phyloP scores from a whole-genome alignment of 495 filamentous ascomycete species.

The Bathelium albidoporum region DNA sequence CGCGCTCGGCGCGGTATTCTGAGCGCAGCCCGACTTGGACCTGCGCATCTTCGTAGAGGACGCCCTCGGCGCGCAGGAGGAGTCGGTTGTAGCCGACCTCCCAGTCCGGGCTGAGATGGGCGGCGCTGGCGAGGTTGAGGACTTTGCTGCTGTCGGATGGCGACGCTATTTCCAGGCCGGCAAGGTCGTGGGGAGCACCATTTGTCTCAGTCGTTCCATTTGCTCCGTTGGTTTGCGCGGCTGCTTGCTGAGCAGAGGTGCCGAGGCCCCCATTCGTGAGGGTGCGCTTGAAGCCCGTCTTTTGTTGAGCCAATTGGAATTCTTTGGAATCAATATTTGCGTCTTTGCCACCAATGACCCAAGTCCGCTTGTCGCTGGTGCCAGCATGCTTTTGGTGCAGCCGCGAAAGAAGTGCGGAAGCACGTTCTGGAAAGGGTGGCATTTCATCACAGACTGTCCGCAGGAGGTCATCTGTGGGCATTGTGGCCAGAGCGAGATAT shows the following conservation, averaged over 20 bases:
- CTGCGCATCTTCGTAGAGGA: conserved; percentile 91
- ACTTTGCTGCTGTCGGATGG: conserved; percentile 32
- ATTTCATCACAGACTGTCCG: conserved; percentile 97
- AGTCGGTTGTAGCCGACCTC: conserved; percentile 81
- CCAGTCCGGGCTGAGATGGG: conserved; percentile 91
- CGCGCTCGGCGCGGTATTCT: conserved; percentile 88
- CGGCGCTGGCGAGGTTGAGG: conserved; percentile 82
- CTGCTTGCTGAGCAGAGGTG: not conserved
- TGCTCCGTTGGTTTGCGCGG: conserved; percentile 34
- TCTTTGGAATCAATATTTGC: conserved; percentile 75
- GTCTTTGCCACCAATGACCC: conserved; percentile 90
- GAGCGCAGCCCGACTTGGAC: conserved; percentile 86
- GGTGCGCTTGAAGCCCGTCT: conserved; percentile 72
- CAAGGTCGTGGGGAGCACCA: conserved; percentile 30
- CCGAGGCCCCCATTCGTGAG: conserved; percentile 46
- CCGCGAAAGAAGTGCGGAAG: conserved; percentile 82
- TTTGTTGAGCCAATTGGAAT: conserved; percentile 63
- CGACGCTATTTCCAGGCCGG: conserved; percentile 18
- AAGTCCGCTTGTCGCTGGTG: conserved; percentile 87
- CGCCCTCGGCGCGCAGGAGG: conserved; percentile 67
- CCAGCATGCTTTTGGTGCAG: conserved; percentile 88
- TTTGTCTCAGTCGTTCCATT: conserved; percentile 33
- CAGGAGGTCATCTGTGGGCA: conserved; percentile 83
- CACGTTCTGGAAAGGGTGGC: conserved; percentile 93
- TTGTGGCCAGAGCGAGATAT: conserved; percentile 76